phyloP scores from a whole-genome alignment of 495 filamentous ascomycete species.

The Penicillium daleae region DNA sequence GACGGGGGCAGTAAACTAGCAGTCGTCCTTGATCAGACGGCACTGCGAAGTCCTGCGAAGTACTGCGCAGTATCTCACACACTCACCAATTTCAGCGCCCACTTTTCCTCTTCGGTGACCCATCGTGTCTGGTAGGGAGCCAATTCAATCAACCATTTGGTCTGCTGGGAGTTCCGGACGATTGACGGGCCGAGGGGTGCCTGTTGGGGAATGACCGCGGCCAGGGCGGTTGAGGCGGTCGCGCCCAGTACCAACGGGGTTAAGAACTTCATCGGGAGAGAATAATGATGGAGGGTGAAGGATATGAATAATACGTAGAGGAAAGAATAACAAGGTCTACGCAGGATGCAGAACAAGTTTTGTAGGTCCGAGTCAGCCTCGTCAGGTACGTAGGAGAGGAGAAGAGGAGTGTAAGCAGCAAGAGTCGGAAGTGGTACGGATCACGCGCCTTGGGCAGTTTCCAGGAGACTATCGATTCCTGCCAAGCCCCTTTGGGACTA shows the following conservation, averaged over 20 bases:
- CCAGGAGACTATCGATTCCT: constrained; percentile 3
- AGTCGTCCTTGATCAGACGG: background rate
- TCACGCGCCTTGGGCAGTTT: constrained; percentile 17
- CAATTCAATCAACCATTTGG: constrained; percentile 82
- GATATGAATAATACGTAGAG: constrained; percentile 8
- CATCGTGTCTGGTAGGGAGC: constrained; percentile 79
- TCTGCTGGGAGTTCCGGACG: constrained; percentile 38
- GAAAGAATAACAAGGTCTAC: constrained; percentile 6
- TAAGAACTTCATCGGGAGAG: constrained; percentile 37
- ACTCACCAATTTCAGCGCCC: constrained; percentile 81
- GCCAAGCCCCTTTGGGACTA: constrained; percentile 31
- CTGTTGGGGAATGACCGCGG: constrained; percentile 43
- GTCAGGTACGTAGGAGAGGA: constrained; percentile 4
- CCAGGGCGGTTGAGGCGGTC: constrained; percentile 38
- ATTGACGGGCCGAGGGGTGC: constrained; percentile 38
- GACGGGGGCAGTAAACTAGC: background rate
- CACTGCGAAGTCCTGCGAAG: too few species aligned
- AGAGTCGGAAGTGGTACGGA: background rate
- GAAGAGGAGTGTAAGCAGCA: background rate
- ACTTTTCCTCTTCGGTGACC: constrained; percentile 95
- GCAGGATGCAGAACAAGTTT: constrained; percentile 7
- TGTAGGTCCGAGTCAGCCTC: constrained; percentile 15
- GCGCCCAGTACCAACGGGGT: constrained; percentile 38
- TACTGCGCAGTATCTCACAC: background rate
- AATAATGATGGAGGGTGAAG: background rate